Evolutionary conservation across 257 asterid genomes (phyloP).

Genomic region (Schizonepeta tenuifolia): DNA sequence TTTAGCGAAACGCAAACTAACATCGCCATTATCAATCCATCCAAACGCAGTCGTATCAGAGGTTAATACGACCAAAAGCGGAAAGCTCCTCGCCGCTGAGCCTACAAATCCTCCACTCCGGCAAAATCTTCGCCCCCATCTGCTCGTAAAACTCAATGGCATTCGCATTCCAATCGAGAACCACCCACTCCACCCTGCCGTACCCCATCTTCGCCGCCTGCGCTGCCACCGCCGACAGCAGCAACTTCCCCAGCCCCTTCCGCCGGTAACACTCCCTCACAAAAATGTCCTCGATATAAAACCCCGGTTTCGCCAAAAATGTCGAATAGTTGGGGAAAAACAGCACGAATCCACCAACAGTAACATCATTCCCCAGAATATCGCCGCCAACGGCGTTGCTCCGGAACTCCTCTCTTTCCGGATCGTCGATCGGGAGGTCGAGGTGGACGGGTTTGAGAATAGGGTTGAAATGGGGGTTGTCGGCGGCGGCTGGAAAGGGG

Average conservation of each 20-base stretch:
- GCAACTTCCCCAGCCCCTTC: conserved; percentile 74
- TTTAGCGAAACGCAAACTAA: too few species aligned
- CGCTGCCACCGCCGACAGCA: conserved; percentile 73
- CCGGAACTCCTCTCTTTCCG: conserved; percentile 55
- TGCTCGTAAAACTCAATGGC: conserved; percentile 81
- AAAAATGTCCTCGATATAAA: conserved; percentile 77
- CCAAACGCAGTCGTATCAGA: conserved; percentile 37
- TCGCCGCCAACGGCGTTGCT: conserved; percentile 31
- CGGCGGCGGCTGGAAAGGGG: conserved; percentile 39
- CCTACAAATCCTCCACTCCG: conserved; percentile 89
- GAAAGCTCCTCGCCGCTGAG: conserved; percentile 70
- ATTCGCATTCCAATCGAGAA: conserved; percentile 80
- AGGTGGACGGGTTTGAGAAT: conserved; percentile 43
- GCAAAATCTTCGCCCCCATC: conserved; percentile 78
- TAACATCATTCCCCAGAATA: conserved; percentile 26
- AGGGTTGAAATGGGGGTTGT: conserved; percentile 44
- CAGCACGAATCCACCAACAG: conserved; percentile 68
- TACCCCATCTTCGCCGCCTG: conserved; percentile 93
- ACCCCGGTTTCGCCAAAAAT: conserved; percentile 83
- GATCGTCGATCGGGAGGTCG: conserved; percentile 72
- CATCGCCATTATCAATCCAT: neutral
- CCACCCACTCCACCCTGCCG: conserved; percentile 97
- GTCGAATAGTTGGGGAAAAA: conserved; percentile 87
- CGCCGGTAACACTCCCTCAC: conserved; percentile 87
- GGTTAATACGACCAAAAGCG: conserved; percentile 52